Conservation (phyloP, 2,329 filamentous ascomycete genomes). For the Hypoxylon sp. region DNA sequence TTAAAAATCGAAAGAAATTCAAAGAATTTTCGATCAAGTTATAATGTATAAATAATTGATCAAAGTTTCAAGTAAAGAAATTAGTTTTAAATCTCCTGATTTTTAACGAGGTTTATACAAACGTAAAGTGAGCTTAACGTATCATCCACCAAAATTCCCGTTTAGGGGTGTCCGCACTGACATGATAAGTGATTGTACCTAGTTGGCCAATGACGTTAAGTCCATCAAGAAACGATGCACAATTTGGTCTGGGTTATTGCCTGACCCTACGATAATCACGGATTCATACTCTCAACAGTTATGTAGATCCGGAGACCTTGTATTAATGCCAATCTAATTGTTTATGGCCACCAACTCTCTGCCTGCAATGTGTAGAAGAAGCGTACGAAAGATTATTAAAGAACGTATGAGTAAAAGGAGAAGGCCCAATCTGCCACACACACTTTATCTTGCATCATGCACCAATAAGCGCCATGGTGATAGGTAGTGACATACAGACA, state of each 20-base stretch:
- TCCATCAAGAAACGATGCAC: neutral
- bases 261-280: neutral
- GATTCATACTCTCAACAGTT: neutral
- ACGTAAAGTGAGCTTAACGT: no score
- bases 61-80: no score
- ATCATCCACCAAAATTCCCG: no score
- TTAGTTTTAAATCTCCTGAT: no score
- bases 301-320: slow-evolving; percentile 29
- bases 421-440: slow-evolving; percentile 33
- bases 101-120: no score
- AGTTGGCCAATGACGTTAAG: neutral
- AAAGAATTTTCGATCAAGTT: no score
- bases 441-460: slow-evolving; percentile 40
- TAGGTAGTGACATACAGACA: slow-evolving; percentile 45
- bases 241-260: neutral
- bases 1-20: no score
- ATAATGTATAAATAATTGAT: no score
- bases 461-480: slow-evolving; percentile 38
- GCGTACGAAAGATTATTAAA: slow-evolving; percentile 45
- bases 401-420: slow-evolving; percentile 48
- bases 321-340: slow-evolving; percentile 49
- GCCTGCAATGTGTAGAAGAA: slow-evolving; percentile 43
- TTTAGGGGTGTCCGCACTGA: no score
- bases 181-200: no score
- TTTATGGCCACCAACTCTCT: slow-evolving; percentile 47